Evolutionary conservation across 202 grass and related monocot species (phyloP).

Genomic region (Hordeum pubiflorum): DNA sequence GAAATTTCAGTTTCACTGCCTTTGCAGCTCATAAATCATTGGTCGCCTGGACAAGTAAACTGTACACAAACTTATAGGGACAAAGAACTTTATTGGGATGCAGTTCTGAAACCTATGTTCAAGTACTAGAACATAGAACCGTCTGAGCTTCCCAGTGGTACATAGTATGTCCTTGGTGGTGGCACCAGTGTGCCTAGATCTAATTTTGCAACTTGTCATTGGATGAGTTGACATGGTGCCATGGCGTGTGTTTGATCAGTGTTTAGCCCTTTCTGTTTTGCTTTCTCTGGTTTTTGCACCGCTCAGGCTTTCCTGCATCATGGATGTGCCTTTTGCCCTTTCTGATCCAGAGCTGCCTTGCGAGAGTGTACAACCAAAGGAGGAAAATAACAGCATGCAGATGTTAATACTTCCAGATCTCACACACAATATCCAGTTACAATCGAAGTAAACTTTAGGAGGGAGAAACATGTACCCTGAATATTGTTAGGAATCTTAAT

Average conservation of each 20-base stretch:
- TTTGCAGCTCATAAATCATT: not conserved
- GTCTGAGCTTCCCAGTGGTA: not conserved
- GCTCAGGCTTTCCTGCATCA: not conserved
- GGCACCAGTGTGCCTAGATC: not conserved
- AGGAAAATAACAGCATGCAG: not conserved
- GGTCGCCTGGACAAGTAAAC: not conserved
- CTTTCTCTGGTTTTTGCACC: not conserved
- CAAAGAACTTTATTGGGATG: not conserved
- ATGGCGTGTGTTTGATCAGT: not conserved
- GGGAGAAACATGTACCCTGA: not conserved
- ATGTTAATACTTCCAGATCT: not conserved
- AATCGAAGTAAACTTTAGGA: not conserved
- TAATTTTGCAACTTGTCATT: not conserved
- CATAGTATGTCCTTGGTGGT: not conserved
- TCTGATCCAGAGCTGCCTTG: not conserved
- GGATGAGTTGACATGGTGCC: not conserved
- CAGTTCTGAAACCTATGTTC: not conserved
- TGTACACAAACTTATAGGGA: not conserved
- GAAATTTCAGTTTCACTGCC: not conserved
- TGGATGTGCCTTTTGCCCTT: not conserved
- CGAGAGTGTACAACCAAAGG: not conserved
- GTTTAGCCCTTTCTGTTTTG: not conserved
- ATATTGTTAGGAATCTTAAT: not conserved
- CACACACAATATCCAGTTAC: not conserved
- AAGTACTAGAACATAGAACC: not conserved